These are phyloP conservation scores for Phaeoacremonium minimum DNA, from an alignment of 2,329 filamentous ascomycete genomes.

Conservation along the genomic window DNA sequence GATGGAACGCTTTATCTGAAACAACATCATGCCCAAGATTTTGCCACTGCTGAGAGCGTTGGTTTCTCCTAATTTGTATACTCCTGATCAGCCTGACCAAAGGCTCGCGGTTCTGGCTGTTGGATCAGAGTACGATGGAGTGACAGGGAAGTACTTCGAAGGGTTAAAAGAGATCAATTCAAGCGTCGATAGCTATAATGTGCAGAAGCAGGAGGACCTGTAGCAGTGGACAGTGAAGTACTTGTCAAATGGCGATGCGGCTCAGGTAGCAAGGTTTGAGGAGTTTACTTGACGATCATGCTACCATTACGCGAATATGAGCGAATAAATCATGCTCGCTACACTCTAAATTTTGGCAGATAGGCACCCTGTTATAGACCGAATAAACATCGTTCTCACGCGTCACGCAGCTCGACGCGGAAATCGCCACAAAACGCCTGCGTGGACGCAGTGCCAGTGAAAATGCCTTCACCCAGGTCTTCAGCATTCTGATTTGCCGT, in stretches of 20 bases:
- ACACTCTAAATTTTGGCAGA: too few relatives aligned
- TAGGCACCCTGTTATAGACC: too few relatives aligned
- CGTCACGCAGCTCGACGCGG: too few relatives aligned
- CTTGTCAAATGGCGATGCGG: constrained; percentile 15
- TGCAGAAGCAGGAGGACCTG: constrained; percentile 41
- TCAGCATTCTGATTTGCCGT: too few relatives aligned
- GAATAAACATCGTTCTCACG: too few relatives aligned
- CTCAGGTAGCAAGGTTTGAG: not conserved
- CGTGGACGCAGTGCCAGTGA: too few relatives aligned
- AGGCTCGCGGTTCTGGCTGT: constrained; percentile 34
- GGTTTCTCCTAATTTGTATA: constrained; percentile 29
- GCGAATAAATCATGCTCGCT: too few relatives aligned
- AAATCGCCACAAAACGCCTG: too few relatives aligned
- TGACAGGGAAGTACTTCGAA: constrained; percentile 39
- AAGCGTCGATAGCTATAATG: constrained; percentile 36
- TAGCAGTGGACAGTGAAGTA: constrained; percentile 41
- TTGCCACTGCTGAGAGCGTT: constrained; percentile 28
- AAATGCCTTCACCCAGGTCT: too few relatives aligned
- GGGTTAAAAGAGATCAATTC: constrained; percentile 29
- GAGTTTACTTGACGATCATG: constrained; percentile 4
- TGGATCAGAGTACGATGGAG: constrained; percentile 21
- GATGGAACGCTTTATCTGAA: constrained; percentile 26
- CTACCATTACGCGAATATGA: too few relatives aligned
- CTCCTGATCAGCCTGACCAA: constrained; percentile 30
- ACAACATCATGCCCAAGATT: constrained; percentile 25